A percentile compares a stretch with the other conserved stretches of the same genome.
These are phyloP conservation scores for Aechmea fasciata DNA, from an alignment of 176 grass and related monocot genomes.

Conservation along the genomic window DNA sequence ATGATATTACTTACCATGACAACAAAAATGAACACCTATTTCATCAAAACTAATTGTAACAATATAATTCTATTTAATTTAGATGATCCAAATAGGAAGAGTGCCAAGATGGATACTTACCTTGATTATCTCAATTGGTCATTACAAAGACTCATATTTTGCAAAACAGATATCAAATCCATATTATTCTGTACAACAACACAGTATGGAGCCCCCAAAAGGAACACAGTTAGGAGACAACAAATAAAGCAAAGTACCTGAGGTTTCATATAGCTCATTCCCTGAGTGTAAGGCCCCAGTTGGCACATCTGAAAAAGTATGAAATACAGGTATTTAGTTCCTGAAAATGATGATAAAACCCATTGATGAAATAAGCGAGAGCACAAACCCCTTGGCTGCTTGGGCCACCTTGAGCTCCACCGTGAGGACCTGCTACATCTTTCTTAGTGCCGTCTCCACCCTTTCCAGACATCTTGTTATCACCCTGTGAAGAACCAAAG, in stretches of 20 bases:
- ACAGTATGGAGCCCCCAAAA: slow-evolving; percentile 10
- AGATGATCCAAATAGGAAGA: no score
- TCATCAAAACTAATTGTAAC: not conserved
- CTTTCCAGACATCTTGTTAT: slow-evolving; percentile 84
- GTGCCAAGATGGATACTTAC: no score
- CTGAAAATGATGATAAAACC: slow-evolving; percentile 8
- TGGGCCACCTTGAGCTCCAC: slow-evolving; percentile 42
- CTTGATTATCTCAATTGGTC: not conserved
- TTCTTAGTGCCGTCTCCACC: slow-evolving; percentile 59
- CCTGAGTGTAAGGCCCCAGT: slow-evolving; percentile 65
- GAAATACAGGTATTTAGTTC: slow-evolving; percentile 14
- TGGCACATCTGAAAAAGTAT: slow-evolving; percentile 53
- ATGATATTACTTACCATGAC: slow-evolving; percentile 10
- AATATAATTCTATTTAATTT: no score
- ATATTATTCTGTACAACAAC: slow-evolving; percentile 2
- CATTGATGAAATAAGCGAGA: slow-evolving; percentile 13
- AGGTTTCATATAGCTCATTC: slow-evolving; percentile 94
- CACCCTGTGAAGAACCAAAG: slow-evolving; percentile 46
- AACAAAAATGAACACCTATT: slow-evolving; percentile 10
- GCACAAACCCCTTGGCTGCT: slow-evolving; percentile 54
- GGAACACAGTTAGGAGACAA: slow-evolving; percentile 13
- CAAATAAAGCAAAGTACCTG: slow-evolving; percentile 44
- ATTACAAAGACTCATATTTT: not conserved
- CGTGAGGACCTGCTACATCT: slow-evolving; percentile 42
- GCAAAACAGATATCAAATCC: not conserved